Evolutionary conservation across 768 basidiomycete genomes (phyloP).

Genomic region (Mycena amicta): DNA sequence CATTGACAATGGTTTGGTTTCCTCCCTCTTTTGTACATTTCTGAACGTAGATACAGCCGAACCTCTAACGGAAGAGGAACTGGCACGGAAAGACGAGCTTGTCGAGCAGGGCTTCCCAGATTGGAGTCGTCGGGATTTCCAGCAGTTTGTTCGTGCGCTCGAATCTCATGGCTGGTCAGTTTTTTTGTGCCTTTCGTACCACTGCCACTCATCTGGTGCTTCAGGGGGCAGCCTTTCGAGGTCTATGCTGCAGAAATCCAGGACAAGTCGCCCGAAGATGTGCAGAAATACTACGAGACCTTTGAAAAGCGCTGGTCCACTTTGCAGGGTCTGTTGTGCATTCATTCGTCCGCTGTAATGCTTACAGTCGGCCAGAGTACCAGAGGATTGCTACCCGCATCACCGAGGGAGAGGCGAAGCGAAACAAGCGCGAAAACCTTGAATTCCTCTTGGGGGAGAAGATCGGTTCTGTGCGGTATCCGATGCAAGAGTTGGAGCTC

Average conservation of each 20-base stretch:
- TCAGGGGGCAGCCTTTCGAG: conserved; percentile 65
- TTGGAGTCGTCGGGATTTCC: conserved; percentile 94
- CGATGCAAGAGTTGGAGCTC: conserved; percentile 96
- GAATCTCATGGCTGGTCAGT: conserved; percentile 81
- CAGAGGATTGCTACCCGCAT: conserved; percentile 84
- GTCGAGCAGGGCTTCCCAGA: conserved; percentile 80
- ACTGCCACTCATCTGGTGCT: neutral
- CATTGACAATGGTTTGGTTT: conserved; percentile 75
- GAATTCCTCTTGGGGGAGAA: conserved; percentile 80
- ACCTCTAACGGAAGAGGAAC: conserved; percentile 87
- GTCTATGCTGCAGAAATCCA: conserved; percentile 81
- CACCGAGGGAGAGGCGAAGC: conserved; percentile 85
- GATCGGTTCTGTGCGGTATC: conserved; percentile 80
- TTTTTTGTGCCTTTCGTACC: neutral
- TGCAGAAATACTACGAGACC: conserved; percentile 75
- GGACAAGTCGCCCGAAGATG: conserved; percentile 79
- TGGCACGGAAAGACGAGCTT: conserved; percentile 76
- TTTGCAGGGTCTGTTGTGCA: conserved; percentile 59
- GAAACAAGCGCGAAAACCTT: conserved; percentile 81
- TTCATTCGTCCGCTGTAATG: neutral
- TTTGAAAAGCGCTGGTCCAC: conserved; percentile 92
- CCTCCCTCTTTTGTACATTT: too few species aligned
- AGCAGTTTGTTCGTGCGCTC: conserved; percentile 81
- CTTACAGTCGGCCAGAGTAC: conserved; percentile 52
- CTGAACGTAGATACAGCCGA: conserved; percentile 56